phyloP scores from a whole-genome alignment of 306 rosid genomes.

The Quercus parvula region DNA sequence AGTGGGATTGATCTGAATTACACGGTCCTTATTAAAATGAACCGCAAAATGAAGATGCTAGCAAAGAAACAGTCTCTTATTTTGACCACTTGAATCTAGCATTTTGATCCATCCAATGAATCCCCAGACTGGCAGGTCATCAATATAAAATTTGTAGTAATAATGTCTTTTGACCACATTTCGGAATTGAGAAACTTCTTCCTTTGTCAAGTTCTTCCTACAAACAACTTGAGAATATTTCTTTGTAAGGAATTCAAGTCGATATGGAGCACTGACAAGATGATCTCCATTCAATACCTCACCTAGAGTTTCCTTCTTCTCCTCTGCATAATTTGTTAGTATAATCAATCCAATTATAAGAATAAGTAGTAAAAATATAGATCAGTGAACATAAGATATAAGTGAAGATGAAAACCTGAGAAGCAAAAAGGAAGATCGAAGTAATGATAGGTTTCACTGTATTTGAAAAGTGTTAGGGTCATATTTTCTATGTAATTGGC shows the following conservation, averaged over 20 bases:
- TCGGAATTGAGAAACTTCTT: slow-evolving; percentile 62
- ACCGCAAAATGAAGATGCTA: slow-evolving; percentile 85
- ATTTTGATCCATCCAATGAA: slow-evolving; percentile 85
- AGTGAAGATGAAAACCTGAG: neutral
- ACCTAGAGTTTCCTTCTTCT: slow-evolving; percentile 90
- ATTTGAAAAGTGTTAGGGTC: neutral
- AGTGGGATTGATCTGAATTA: slow-evolving; percentile 69
- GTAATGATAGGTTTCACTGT: neutral
- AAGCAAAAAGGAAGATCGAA: neutral
- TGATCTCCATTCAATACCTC: slow-evolving; percentile 97
- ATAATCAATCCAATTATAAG: neutral
- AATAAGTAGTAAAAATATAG: too few species aligned
- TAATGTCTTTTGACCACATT: slow-evolving; percentile 80
- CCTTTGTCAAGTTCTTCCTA: slow-evolving; percentile 49
- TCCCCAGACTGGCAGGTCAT: slow-evolving; percentile 92
- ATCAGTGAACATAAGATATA: too few species aligned
- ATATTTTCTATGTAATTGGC: too few species aligned
- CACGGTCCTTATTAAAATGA: slow-evolving; percentile 75
- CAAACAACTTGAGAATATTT: slow-evolving; percentile 64
- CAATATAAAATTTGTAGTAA: slow-evolving; percentile 91
- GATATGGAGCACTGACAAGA: slow-evolving; percentile 88
- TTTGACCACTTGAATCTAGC: slow-evolving; percentile 66
- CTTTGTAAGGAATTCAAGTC: slow-evolving; percentile 55
- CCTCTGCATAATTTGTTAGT: slow-evolving; percentile 59
- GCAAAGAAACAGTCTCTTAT: slow-evolving; percentile 79